Conservation (phyloP, 148 eudicot genomes). For the Chenopodium quinoa region DNA sequence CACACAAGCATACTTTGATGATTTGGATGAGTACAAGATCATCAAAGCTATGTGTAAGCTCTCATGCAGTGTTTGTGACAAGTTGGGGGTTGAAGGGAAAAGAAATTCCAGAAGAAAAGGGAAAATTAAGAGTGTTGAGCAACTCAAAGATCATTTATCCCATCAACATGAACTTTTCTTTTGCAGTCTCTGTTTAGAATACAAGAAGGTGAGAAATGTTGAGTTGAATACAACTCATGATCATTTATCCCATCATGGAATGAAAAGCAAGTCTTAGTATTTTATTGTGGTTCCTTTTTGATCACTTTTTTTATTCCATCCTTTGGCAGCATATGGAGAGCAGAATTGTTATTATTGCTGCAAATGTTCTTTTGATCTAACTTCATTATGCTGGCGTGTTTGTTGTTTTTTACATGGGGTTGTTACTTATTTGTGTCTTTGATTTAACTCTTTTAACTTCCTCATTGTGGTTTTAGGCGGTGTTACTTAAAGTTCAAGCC, state of each 20-base stretch:
- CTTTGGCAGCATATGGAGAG: background rate
- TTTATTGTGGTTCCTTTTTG: background rate
- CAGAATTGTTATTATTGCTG: background rate
- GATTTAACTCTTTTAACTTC: background rate
- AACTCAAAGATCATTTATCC: slow-evolving; percentile 74
- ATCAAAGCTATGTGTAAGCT: slow-evolving; percentile 93
- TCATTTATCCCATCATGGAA: background rate
- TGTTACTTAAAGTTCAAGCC: too few species aligned
- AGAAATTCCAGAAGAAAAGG: slow-evolving; percentile 46
- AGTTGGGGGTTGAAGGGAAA: slow-evolving; percentile 41
- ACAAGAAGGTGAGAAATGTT: slow-evolving; percentile 57
- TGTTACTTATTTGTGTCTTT: background rate
- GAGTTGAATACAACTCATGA: background rate
- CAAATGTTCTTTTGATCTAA: background rate
- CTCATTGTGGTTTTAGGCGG: background rate
- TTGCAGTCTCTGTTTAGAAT: slow-evolving; percentile 82
- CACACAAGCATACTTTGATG: slow-evolving; percentile 75
- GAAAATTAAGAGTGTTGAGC: slow-evolving; percentile 67
- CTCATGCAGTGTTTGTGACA: slow-evolving; percentile 81
- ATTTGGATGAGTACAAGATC: slow-evolving; percentile 75
- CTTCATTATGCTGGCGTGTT: background rate
- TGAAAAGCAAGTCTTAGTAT: background rate
- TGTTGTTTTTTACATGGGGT: background rate
- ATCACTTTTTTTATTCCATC: background rate
- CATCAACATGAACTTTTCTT: slow-evolving; percentile 71